Conservation (phyloP, 2,329 filamentous ascomycete species). For the Fusarium nygamai region DNA sequence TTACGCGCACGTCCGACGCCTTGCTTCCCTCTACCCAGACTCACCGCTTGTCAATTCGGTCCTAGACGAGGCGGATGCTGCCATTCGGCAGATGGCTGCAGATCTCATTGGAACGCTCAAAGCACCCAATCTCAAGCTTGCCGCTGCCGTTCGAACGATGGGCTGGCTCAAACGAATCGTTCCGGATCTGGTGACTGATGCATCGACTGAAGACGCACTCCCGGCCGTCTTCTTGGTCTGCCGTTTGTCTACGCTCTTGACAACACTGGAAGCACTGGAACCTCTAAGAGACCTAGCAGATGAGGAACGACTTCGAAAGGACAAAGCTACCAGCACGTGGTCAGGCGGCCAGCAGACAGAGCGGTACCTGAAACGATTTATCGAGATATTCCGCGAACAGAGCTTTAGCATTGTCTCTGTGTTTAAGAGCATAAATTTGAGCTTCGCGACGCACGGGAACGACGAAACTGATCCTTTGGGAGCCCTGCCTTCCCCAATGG, state of each 20-base stretch:
- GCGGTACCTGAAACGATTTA: conserved; percentile 91
- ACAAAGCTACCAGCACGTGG: conserved; percentile 58
- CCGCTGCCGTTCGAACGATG: conserved; percentile 88
- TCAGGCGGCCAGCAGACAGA: conserved; percentile 90
- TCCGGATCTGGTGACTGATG: conserved; percentile 69
- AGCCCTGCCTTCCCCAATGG: conserved; percentile 77
- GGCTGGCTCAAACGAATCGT: conserved; percentile 90
- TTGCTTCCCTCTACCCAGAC: conserved; percentile 83
- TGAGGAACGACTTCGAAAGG: conserved; percentile 72
- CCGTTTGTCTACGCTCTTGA: conserved; percentile 80
- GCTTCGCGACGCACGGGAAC: conserved; percentile 37
- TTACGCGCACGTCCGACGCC: conserved; percentile 89
- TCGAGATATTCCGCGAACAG: conserved; percentile 97
- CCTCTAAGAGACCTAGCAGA: conserved; percentile 90
- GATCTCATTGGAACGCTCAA: conserved; percentile 84
- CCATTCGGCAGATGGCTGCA: conserved; percentile 88
- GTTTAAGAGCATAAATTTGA: conserved; percentile 81
- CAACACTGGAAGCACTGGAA: conserved; percentile 83
- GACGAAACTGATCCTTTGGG: conserved; percentile 52
- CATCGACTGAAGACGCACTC: conserved; percentile 70
- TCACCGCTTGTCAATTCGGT: conserved; percentile 81
- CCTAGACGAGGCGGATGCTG: conserved; percentile 79
- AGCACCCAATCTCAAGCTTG: conserved; percentile 82
- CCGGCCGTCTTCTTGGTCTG: conserved; percentile 90
- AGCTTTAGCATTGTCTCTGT: conserved; percentile 96